Percentiles rank a stretch among this genome's conserved stretches.
phyloP scores from a whole-genome alignment of 73 alveolate genomes.

The Paramecium bursaria region DNA sequence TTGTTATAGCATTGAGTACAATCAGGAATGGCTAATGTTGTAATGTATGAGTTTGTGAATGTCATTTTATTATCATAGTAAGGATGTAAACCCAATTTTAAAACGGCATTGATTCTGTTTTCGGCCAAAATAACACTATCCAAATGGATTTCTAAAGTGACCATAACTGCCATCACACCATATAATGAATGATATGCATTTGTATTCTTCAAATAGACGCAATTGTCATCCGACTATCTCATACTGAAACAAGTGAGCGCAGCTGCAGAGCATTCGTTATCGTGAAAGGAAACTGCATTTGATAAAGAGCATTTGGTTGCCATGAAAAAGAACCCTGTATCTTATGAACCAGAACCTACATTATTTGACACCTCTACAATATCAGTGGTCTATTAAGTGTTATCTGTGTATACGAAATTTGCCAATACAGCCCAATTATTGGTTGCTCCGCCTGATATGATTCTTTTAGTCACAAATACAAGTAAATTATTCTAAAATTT shows the following conservation, averaged over 20 bases:
- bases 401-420: background rate
- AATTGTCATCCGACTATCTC: background rate
- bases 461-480: constrained; percentile 28
- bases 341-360: constrained; percentile 40
- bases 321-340: constrained; percentile 27
- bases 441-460: background rate
- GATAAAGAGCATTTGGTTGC: background rate
- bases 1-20: constrained; percentile 20
- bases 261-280: constrained; percentile 27
- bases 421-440: constrained; percentile 52
- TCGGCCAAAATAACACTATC: background rate
- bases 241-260: background rate
- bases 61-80: constrained; percentile 23
- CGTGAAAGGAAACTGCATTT: background rate
- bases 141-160: background rate
- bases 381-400: constrained; percentile 3
- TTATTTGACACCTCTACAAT: background rate
- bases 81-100: constrained; percentile 18
- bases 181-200: background rate
- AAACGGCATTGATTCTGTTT: background rate
- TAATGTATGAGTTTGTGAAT: background rate
- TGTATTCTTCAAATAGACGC: background rate
- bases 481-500: constrained; percentile 25
- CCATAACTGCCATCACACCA: background rate
- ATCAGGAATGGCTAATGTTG: constrained; percentile 30